These are phyloP conservation scores for Cyclocybe cylindracea DNA, from an alignment of 768 basidiomycete genomes.

Conservation along the genomic window DNA sequence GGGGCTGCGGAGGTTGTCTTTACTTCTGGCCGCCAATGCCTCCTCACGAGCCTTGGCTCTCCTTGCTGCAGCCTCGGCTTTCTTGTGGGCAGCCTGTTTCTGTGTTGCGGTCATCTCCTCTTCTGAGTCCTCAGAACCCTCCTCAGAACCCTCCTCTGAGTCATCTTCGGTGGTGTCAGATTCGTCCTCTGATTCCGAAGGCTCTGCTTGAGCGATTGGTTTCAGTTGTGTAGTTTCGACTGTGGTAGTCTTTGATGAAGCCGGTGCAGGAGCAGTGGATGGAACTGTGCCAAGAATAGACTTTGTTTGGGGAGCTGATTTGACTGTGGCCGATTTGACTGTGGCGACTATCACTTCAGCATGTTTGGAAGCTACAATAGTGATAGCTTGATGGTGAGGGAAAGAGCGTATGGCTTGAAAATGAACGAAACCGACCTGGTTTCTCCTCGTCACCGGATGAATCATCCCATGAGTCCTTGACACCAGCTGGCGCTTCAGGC, in stretches of 20 bases:
- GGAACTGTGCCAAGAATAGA: not conserved
- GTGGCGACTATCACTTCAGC: not conserved
- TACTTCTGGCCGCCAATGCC: conserved; percentile 82
- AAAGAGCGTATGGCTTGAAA: too few species aligned
- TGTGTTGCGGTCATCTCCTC: conserved; percentile 72
- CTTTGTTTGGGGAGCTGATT: conserved; percentile 1
- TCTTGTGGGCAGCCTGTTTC: conserved; percentile 66
- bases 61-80: conserved; percentile 83
- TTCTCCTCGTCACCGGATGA: conserved; percentile 47
- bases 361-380: not conserved
- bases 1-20: conserved; percentile 90
- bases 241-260: conserved; percentile 14
- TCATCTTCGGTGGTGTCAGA: conserved; percentile 45
- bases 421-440: not conserved
- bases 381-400: not conserved
- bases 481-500: conserved; percentile 22
- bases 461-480: conserved; percentile 52
- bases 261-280: conserved; percentile 5
- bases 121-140: conserved; percentile 51
- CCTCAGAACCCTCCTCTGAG: conserved; percentile 49
- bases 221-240: conserved; percentile 21
- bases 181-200: conserved; percentile 39
- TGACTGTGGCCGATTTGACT: conserved; percentile 2
- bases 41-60: conserved; percentile 78
- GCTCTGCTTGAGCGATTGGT: conserved; percentile 18